Conservation (phyloP, 352 stramenopile genomes). For the Phytopythium mirpurense region DNA sequence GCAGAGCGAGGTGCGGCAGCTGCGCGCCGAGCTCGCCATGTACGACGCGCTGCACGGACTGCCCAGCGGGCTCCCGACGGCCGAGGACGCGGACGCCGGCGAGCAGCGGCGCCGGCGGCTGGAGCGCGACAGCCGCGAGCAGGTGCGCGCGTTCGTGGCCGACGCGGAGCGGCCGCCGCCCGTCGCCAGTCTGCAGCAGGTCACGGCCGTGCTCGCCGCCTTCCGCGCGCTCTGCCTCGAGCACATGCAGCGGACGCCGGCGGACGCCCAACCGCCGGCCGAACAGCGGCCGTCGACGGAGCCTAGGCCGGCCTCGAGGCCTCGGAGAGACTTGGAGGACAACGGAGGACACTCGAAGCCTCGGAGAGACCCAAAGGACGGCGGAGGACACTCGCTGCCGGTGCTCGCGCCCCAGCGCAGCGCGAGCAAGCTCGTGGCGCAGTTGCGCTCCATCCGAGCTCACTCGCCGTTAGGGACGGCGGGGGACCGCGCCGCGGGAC, state of each 20-base stretch:
- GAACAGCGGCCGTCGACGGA: too few relatives aligned
- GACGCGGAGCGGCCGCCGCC: slow-evolving; percentile 21
- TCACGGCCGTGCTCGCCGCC: slow-evolving; percentile 31
- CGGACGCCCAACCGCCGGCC: too few relatives aligned
- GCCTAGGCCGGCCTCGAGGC: too few relatives aligned
- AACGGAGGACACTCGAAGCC: too few relatives aligned
- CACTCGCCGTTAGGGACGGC: slow-evolving; percentile 8
- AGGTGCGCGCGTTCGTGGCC: slow-evolving; percentile 25
- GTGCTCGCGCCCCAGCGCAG: background rate
- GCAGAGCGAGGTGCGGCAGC: slow-evolving; percentile 44
- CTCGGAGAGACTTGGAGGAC: too few relatives aligned
- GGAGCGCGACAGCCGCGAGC: slow-evolving; percentile 18
- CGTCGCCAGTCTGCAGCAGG: slow-evolving; percentile 41
- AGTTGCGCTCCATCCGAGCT: slow-evolving; percentile 36
- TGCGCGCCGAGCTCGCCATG: slow-evolving; percentile 56
- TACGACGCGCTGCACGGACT: slow-evolving; percentile 54
- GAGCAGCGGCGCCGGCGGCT: slow-evolving; percentile 13
- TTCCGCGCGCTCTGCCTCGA: slow-evolving; percentile 42
- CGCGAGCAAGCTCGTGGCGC: slow-evolving; percentile 44
- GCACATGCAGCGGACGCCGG: slow-evolving; percentile 10
- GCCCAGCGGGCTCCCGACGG: too few relatives aligned
- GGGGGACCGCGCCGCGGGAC: too few relatives aligned
- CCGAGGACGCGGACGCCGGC: slow-evolving; percentile 20
- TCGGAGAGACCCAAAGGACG: too few relatives aligned
- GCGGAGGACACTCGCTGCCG: background rate